Evolutionary conservation across 2,329 filamentous ascomycete genomes (phyloP).

Genomic region (Hortaea sp.): DNA sequence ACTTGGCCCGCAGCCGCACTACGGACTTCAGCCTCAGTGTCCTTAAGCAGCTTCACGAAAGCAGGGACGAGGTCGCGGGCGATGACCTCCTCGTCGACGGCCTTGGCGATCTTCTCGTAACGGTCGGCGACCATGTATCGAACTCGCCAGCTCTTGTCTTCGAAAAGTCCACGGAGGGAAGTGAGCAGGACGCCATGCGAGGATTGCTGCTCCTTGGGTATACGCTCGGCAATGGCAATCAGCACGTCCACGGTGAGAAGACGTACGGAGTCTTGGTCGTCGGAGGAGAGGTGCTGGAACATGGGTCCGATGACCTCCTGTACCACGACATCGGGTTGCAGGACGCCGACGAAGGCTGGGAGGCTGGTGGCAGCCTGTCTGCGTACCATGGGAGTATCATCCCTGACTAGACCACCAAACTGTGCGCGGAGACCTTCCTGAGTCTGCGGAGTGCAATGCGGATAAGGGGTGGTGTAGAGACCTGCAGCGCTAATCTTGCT

Average conservation of each 20-base stretch:
- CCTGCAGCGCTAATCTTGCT: conserved; percentile 97
- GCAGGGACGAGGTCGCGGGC: conserved; percentile 87
- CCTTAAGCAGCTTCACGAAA: conserved; percentile 95
- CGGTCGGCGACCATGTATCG: conserved; percentile 98
- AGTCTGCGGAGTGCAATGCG: conserved; percentile 74
- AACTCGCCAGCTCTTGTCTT: conserved; percentile 99
- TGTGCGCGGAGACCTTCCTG: conserved; percentile 89
- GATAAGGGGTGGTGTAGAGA: conserved; percentile 87
- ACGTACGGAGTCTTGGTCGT: conserved; percentile 96
- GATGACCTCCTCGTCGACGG: conserved; percentile 93
- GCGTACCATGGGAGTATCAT: conserved; percentile 98
- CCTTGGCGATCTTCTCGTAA: conserved; percentile 99
- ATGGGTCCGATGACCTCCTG: conserved; percentile 98
- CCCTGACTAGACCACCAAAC: conserved; percentile 86
- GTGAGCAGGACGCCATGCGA: conserved; percentile 90
- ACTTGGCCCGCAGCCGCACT: conserved; percentile 97
- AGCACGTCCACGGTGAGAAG: conserved; percentile 92
- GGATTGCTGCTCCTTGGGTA: conserved; percentile 95
- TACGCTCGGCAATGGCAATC: conserved; percentile 90
- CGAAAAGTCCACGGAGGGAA: conserved; percentile 83
- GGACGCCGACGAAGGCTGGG: conserved; percentile 95
- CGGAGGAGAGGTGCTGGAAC: conserved; percentile 90
- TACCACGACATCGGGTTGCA: conserved; percentile 71
- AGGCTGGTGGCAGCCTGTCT: conserved; percentile 94
- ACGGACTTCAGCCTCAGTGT: conserved; percentile 93